Base-by-base conservation (phyloP, 176 grass and related monocot species). In the Alloteropsis semialata region DNA sequence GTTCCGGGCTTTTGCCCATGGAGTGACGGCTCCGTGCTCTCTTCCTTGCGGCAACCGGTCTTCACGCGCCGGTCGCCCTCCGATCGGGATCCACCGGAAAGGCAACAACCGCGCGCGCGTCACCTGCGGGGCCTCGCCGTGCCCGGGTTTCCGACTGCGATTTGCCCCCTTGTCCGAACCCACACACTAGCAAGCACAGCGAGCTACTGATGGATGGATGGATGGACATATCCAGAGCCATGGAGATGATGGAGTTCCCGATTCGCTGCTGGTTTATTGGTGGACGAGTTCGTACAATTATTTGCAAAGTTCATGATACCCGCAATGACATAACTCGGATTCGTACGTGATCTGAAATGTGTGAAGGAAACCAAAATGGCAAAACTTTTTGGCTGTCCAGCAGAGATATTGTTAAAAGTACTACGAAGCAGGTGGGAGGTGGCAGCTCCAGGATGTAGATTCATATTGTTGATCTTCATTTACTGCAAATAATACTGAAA, bases 1-100 rank as follows among this genome's bases (percentile, higher is more conserved):
- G n/a, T n/a, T n/a, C n/a, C n/a, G 56, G 16, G 22, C 2, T 65
- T 69, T 84, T 81, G 82, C 54, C 83, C 78, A n/a, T 72, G 82
- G 88, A 85, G 88, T 89, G 77, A 89, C 83, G 83, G 83, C 88
- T 85, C 88, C 78, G 83, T 65, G 28, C 45, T 82, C 88, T 82
- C 83, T 85, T 82, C 78, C 88, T 89, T 89, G 72, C 55, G 71
- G 88, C 83, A 84, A 88, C 80, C 66, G 73, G 30, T 51, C 6
- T 24, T 56, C 22, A 7, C 1, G 15, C 15, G 25, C 29, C 29
- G 21, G 33, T 60, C 37, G 62, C 62, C 32, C 38, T 41, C 78
- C 63, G 46, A 80, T 44, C 54, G 30, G 54, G 38, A 34, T 8
- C 37, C 65, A 42, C 39, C 13, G 16, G 64, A 14, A 71, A 80